Conservation (phyloP, 768 basidiomycete genomes). For the Mycena indigotica region DNA sequence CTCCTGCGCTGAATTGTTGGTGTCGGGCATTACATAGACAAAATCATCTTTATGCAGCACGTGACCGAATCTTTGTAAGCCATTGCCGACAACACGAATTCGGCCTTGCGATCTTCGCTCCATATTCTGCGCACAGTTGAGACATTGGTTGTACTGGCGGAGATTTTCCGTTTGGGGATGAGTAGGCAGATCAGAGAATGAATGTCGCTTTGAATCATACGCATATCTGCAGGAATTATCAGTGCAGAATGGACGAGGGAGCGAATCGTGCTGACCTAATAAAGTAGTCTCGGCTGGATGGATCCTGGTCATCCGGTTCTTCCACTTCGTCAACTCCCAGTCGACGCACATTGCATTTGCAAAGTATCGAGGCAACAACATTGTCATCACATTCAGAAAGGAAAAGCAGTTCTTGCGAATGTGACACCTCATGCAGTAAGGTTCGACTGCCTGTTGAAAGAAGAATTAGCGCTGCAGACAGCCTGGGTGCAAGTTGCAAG, state of each 20-base stretch:
- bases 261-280: conserved; percentile 38
- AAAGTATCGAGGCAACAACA: conserved; percentile 55
- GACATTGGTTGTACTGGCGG: background rate
- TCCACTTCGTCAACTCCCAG: conserved; percentile 47
- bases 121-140: background rate
- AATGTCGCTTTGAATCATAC: conserved; percentile 51
- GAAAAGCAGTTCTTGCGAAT: conserved; percentile 60
- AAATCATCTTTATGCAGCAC: background rate
- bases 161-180: background rate
- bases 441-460: conserved; percentile 55
- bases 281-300: conserved; percentile 49
- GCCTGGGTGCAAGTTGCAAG: too few relatives aligned
- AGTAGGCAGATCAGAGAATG: conserved; percentile 41
- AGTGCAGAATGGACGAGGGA: background rate
- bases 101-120: background rate
- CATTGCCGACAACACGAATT: background rate
- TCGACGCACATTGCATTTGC: conserved; percentile 55
- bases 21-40: background rate
- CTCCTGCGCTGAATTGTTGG: background rate
- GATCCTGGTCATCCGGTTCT: conserved; percentile 42
- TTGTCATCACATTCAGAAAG: conserved; percentile 60
- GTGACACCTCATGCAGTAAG: conserved; percentile 64
- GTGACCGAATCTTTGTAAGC: background rate
- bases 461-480: too few relatives aligned
- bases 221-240: conserved; percentile 39